Evolutionary conservation across 805 yeast genomes (phyloP), one percentile per base, ranked within the genome.

Genomic region (Candida xiaguanensis): DNA sequence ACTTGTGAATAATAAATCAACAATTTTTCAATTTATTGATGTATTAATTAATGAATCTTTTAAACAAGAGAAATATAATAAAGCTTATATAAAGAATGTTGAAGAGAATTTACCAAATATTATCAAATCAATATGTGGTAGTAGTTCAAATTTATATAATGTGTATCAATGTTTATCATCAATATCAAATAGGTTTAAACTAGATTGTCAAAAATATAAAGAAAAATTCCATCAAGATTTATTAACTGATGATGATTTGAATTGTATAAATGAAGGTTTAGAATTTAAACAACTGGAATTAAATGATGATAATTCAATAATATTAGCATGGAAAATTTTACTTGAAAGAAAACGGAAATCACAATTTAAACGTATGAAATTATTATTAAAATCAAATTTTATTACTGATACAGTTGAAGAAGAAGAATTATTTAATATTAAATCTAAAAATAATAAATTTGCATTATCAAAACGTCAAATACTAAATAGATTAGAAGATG

Each of bases 401-500:
- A 44, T 52, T 5, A 38, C 52, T 3, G 61, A 55, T 9, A 60
- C 56, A 2, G 53, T 44, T 18, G 61, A 41, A 20, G 70, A 55
- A 48, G 56, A 39, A 34, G 58, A 51, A 39, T 49, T 53, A 55
- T 58, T 59, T 45, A 46, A 45, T 47, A 49, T 56, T 13, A 51
- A 56, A 38, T 57, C 52, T 15, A 50, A 45, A 25, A 19, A 19
- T 13, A 43, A 44, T 20, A 49, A 46, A 25, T 45, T 50, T 17
- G 47, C 44, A 19, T 44, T 57, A 34, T 52, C 72, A 4, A 63
- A 63, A 38, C 59, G 78, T 34, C 87, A 82, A 48, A 78, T 85
- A 13, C 56, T 88, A 13, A 72, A 77, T 26, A 67, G 98, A 43
- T 88, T 91, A 82, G 97, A 91, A 56, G 90, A 83, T 45, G 98